Evolutionary conservation across 805 yeast species (phyloP).

Genomic region (Metschnikowia shivogae): DNA sequence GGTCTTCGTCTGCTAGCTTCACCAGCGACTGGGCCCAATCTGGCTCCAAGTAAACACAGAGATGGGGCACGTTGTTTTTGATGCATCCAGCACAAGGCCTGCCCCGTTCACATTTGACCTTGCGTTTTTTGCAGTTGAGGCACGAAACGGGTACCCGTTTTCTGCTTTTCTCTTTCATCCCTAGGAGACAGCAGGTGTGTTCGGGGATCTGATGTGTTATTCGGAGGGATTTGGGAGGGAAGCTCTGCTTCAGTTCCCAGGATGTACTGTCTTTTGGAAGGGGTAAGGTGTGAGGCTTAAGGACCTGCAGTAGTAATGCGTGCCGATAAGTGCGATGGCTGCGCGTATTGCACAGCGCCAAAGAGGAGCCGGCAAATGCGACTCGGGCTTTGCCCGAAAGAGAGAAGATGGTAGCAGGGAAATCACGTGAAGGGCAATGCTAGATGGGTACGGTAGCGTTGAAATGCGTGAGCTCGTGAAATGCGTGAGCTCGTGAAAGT

Average conservation of each 20-base stretch:
- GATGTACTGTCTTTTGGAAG: too few relatives aligned
- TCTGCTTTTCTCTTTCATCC: conserved; percentile 16
- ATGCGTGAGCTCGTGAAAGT: too few relatives aligned
- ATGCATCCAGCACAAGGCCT: conserved; percentile 42
- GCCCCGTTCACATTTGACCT: conserved; percentile 42
- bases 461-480: too few relatives aligned
- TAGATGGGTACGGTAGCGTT: not conserved
- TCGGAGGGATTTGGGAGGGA: too few relatives aligned
- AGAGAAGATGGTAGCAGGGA: not conserved
- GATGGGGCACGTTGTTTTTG: conserved; percentile 36
- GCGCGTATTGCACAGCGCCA: conserved; percentile 1
- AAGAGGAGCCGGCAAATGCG: not conserved
- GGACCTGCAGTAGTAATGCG: not conserved
- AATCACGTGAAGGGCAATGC: not conserved
- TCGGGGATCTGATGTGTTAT: too few relatives aligned
- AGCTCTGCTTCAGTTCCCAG: too few relatives aligned
- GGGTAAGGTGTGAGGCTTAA: too few relatives aligned
- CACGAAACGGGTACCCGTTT: conserved; percentile 40
- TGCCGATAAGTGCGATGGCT: conserved; percentile 4
- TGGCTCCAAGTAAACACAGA: conserved; percentile 40
- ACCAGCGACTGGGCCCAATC: conserved; percentile 27
- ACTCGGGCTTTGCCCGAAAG: conserved; percentile 1
- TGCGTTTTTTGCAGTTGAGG: conserved; percentile 36
- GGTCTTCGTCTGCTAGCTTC: conserved; percentile 1
- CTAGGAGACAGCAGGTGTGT: too few relatives aligned